Conservation (phyloP, 495 filamentous ascomycete genomes). For the Bacidia rubella region DNA sequence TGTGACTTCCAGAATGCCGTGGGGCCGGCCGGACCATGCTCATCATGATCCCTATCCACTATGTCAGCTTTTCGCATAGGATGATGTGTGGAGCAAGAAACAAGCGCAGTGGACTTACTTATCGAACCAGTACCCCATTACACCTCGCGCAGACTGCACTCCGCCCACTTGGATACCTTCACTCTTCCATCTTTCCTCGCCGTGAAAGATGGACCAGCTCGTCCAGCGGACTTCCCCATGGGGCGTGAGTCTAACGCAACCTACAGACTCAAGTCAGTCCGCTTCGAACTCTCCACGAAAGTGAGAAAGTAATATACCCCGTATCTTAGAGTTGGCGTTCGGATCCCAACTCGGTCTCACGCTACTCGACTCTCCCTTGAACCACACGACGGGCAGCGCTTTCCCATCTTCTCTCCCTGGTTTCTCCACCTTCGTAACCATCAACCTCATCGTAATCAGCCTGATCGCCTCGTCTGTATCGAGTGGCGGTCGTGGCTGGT, state of each 20-base stretch:
- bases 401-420: conserved; percentile 37
- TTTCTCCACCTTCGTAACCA: conserved; percentile 36
- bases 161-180: conserved; percentile 56
- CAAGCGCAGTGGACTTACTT: conserved; percentile 28
- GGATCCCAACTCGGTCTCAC: conserved; percentile 44
- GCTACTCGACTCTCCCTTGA: conserved; percentile 39
- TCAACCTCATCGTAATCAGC: conserved; percentile 49
- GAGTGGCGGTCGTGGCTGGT: conserved; percentile 35
- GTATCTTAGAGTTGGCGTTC: conserved; percentile 41
- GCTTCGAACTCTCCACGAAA: not conserved
- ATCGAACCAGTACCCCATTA: conserved; percentile 55
- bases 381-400: conserved; percentile 42
- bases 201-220: conserved; percentile 45
- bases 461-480: conserved; percentile 44
- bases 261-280: conserved; percentile 18
- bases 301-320: conserved; percentile 20
- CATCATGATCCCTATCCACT: conserved; percentile 35
- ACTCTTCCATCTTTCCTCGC: conserved; percentile 48
- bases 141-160: conserved; percentile 38
- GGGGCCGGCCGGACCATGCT: conserved; percentile 48
- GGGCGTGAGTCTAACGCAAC: conserved; percentile 40
- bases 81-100: not conserved
- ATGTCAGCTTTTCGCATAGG: not conserved
- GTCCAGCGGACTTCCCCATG: conserved; percentile 58
- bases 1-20: conserved; percentile 56